These are phyloP conservation scores for Cajanus cajan DNA, from an alignment of 306 rosid genomes.

Conservation along the genomic window DNA sequence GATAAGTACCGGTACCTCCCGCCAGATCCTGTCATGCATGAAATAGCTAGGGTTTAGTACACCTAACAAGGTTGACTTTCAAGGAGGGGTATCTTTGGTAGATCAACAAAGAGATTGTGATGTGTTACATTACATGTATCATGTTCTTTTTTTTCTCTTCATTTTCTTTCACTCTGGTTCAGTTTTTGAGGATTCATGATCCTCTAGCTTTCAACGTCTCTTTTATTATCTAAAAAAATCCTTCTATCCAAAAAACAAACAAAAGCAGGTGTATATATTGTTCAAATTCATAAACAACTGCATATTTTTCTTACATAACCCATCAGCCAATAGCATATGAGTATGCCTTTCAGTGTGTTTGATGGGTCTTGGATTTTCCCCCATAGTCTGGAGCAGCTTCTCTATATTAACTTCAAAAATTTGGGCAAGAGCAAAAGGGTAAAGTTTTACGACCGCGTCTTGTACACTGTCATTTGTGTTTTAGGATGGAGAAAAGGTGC, in stretches of 20 bases:
- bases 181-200: background rate
- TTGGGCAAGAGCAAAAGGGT: background rate
- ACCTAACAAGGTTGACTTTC: conserved; percentile 5
- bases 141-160: background rate
- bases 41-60: background rate
- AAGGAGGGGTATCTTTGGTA: background rate
- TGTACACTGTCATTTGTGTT: background rate
- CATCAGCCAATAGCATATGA: conserved; percentile 6
- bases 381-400: background rate
- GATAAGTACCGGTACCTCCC: conserved; percentile 69
- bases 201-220: background rate
- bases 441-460: background rate
- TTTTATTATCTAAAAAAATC: background rate
- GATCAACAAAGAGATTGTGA: background rate
- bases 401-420: background rate
- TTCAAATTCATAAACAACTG: background rate
- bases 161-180: background rate
- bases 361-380: background rate
- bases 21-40: conserved; percentile 71
- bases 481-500: background rate
- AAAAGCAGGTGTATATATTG: background rate
- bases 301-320: background rate
- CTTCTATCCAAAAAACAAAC: background rate
- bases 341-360: background rate
- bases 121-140: background rate